A percentile compares a stretch with the other conserved stretches of the same genome.
These are phyloP conservation scores for Pseudocercospora macadamiae DNA, from an alignment of 2,329 filamentous ascomycete species.

Conservation along the genomic window DNA sequence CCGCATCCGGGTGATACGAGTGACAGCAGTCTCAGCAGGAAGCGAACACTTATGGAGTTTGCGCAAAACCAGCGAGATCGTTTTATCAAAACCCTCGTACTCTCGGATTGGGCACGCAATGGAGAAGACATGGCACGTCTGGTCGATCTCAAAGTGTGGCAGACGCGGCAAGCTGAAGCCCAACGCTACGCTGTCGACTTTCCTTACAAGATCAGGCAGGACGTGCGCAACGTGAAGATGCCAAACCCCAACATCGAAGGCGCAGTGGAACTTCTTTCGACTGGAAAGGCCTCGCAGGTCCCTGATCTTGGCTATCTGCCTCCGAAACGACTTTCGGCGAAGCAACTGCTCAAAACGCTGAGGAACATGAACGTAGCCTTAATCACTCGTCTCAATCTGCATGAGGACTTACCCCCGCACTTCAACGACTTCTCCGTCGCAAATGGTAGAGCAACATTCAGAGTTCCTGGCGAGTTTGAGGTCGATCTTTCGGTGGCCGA, in stretches of 20 bases:
- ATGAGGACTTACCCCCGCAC: constrained; percentile 78
- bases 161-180: constrained; percentile 52
- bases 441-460: constrained; percentile 89
- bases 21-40: constrained; percentile 72
- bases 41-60: constrained; percentile 73
- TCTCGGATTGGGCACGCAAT: constrained; percentile 86
- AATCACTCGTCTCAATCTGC: constrained; percentile 78
- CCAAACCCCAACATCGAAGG: constrained; percentile 91
- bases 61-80: constrained; percentile 77
- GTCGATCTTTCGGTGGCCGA: constrained; percentile 89
- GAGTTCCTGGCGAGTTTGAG: constrained; percentile 82
- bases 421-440: constrained; percentile 78
- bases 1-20: constrained; percentile 56
- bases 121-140: constrained; percentile 77
- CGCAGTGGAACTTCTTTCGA: constrained; percentile 80
- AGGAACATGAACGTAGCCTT: constrained; percentile 82
- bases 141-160: constrained; percentile 81
- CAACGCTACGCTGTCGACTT: constrained; percentile 29
- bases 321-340: constrained; percentile 68
- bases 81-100: constrained; percentile 90
- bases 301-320: constrained; percentile 81
- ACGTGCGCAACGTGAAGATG: constrained; percentile 72
- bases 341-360: constrained; percentile 73
- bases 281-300: constrained; percentile 75
- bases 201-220: constrained; percentile 65